Evolutionary conservation across 768 basidiomycete species (phyloP), one percentile per base, ranked within the genome.

Genomic region (Hericium erinaceus): DNA sequence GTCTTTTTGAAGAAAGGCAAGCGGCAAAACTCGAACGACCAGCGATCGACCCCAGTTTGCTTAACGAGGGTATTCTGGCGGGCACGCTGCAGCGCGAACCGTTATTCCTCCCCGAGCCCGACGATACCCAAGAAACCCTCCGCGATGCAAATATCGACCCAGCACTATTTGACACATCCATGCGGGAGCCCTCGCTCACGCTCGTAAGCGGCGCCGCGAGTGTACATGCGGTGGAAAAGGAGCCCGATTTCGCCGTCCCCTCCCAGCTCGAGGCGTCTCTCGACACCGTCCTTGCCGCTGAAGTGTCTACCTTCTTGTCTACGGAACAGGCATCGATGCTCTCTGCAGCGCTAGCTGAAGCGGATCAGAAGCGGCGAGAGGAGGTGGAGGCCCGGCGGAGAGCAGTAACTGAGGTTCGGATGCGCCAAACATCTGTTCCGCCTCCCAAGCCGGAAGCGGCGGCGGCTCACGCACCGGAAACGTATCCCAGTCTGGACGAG

Each of bases 31-130:
- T 12, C 13, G 22, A 28, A 16, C 20, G 9, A 3, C 24, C 24
- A 15, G 67, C 68, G 37, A 73, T 89, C 51, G 84, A 90, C 65
- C 80, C 81, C 2, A 66, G 75, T 4, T 67, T 89, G 2, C 72
- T 91, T 54, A 78, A 80, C 61, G 73, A 85, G 52, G 87, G 89
- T 8, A 90, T 91, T 41, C 74, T 91, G 15, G 73, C 76, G 2
- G 85, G 81, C 26, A 81, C 80, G 7, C 65, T 77, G 20, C 71
- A 74, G 5, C 66, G 54, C 8, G 55, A 64, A 16, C 71, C 69
- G 0, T 65, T 72, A 24, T 73, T 73, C 56, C 61, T 72, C 13
- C 73, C 74, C 0, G 69, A 70, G 5, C 75, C 76, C 2, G 72
- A 72, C 15, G 73, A 77, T 33, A 46, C 44, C 44, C 7, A 13